Evolutionary conservation across 202 grass and related monocot genomes (phyloP).

Genomic region (Eragrostis tef): DNA sequence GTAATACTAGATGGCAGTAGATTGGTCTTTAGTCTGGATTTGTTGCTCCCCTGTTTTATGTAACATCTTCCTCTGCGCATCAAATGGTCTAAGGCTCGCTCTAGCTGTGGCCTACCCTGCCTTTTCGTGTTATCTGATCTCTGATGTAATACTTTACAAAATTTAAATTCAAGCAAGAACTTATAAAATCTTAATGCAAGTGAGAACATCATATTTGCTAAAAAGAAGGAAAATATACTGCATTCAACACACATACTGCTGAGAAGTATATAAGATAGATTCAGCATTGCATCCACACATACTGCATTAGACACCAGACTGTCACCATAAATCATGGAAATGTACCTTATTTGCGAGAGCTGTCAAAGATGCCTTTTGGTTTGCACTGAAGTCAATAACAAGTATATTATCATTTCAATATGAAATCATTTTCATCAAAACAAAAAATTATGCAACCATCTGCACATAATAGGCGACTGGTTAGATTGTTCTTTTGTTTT

Average conservation of each 20-base stretch:
- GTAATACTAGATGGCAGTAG: neutral
- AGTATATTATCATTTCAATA: neutral
- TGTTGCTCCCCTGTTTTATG: neutral
- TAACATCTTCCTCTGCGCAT: neutral
- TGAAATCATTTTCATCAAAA: neutral
- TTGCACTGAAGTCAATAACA: neutral
- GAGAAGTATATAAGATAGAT: no score
- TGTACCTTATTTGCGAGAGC: constrained; percentile 27
- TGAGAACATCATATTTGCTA: neutral
- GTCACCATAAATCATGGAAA: neutral
- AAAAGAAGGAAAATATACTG: neutral
- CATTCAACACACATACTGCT: no score
- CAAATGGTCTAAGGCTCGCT: neutral
- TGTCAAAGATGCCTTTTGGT: neutral
- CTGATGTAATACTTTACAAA: neutral
- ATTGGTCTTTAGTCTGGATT: constrained; percentile 2
- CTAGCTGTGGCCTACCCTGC: neutral
- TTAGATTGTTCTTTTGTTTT: neutral
- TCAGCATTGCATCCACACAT: no score
- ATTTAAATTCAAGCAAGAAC: neutral
- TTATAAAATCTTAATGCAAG: neutral
- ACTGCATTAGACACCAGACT: neutral
- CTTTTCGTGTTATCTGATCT: neutral
- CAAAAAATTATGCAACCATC: neutral
- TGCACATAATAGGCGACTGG: neutral